These are phyloP conservation scores for Pythium phragmiticola DNA, from an alignment of 352 stramenopile species.

Conservation along the genomic window DNA sequence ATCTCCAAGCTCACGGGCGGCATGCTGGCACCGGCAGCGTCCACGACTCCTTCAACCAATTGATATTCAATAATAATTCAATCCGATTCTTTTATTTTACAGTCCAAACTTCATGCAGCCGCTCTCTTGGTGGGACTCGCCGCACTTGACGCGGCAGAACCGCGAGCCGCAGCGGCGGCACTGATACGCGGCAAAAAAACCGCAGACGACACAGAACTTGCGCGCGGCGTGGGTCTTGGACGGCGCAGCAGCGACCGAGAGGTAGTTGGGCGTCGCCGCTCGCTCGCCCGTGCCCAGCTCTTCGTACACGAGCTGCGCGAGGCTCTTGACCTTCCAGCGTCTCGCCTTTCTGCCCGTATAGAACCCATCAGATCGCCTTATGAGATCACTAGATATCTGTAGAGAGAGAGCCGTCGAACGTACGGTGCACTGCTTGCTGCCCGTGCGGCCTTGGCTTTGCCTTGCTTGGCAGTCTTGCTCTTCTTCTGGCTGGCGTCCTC, in stretches of 20 bases:
- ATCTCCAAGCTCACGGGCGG: conserved; percentile 18
- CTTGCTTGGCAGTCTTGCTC: conserved; percentile 31
- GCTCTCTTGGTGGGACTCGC: conserved; percentile 88
- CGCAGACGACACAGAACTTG: conserved; percentile 87
- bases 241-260: conserved; percentile 62
- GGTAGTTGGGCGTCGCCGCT: conserved; percentile 48
- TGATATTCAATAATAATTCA: conserved; percentile 1
- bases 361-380: neutral
- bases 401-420: neutral
- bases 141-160: conserved; percentile 83
- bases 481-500: conserved; percentile 28
- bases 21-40: neutral
- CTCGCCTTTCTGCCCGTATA: conserved; percentile 10
- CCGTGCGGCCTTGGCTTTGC: conserved; percentile 24
- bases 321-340: conserved; percentile 85
- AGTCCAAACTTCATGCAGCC: conserved; percentile 89
- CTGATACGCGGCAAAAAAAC: conserved; percentile 76
- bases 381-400: neutral
- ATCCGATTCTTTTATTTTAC: conserved; percentile 21
- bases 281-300: conserved; percentile 34
- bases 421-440: conserved; percentile 1
- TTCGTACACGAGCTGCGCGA: conserved; percentile 87
- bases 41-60: neutral
- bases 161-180: conserved; percentile 76
- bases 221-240: conserved; percentile 53